phyloP scores from a whole-genome alignment of 2,329 filamentous ascomycete species.

The Epichloe gansuensis region DNA sequence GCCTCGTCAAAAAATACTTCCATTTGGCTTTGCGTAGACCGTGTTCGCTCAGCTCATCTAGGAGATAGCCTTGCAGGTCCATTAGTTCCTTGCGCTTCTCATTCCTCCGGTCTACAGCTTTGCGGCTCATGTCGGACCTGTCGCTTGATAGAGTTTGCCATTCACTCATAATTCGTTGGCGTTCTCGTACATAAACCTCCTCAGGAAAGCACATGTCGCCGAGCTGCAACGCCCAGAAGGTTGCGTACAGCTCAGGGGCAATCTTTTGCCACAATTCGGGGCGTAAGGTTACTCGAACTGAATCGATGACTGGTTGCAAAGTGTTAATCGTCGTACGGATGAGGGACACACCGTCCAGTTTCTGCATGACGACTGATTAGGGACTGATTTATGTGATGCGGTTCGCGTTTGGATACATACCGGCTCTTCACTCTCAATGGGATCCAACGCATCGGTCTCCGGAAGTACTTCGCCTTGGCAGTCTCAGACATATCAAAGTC shows the following conservation, averaged over 20 bases:
- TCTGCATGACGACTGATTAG: constrained; percentile 18
- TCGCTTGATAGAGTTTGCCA: constrained; percentile 56
- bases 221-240: constrained; percentile 83
- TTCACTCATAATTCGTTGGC: constrained; percentile 53
- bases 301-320: constrained; percentile 60
- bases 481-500: constrained; percentile 40
- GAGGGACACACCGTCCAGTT: constrained; percentile 21
- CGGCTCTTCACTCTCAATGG: constrained; percentile 20
- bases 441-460: constrained; percentile 15
- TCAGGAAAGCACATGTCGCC: constrained; percentile 68
- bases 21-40: constrained; percentile 54
- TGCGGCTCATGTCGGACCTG: constrained; percentile 57
- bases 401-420: constrained; percentile 11
- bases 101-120: constrained; percentile 48
- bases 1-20: constrained; percentile 57
- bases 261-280: constrained; percentile 54
- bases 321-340: constrained; percentile 17
- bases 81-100: constrained; percentile 56
- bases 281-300: constrained; percentile 49
- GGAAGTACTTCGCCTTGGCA: constrained; percentile 16
- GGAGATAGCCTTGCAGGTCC: constrained; percentile 54
- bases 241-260: constrained; percentile 70
- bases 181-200: constrained; percentile 66
- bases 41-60: constrained; percentile 61
- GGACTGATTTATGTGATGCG: constrained; percentile 5